Base-by-base conservation (phyloP, 148 eudicot genomes). In the Bassia scoparia region DNA sequence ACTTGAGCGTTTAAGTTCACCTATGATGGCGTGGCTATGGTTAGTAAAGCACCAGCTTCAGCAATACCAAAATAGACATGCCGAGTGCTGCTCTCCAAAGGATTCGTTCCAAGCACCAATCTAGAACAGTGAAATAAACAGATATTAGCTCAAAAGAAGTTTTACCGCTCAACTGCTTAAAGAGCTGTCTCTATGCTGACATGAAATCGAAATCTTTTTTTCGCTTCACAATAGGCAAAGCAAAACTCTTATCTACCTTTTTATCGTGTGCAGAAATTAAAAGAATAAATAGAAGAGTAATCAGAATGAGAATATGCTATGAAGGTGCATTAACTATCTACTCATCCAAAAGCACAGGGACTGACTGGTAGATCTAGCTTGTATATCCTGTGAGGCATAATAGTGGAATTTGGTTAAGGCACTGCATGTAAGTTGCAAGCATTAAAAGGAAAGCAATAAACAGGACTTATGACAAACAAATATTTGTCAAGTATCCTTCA, bases 81-180 rank as follows among this genome's bases (percentile, higher is more conserved):
- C 99, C 99, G 69, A 95, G 88, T 48, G 99, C 99, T 76, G 99
- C 99, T 76, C 99, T 95, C 99, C 61, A 95, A 82, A n/a, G 99
- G 99, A 83, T 95, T 95, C n/a, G 99, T 95, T 61, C 99, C 99
- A 41, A n/a, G 99, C 97, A 67, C 99, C 99, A 60, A 95, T 86
- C 99, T 95, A 80, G 77, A 68, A 63, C 34, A 72, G 70, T 41
- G 52, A 41, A 64, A 59, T 61, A 71, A 71, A 69, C 41, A 70
- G 4, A 3, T 3, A 49, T 80, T 38, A 49, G 53, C 66, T 48
- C 26, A 29, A 30, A 67, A 41, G 7, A 53, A 58, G 34, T 7
- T n/a, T 7, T 17, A 16, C 16, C 13, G 48, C 10, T 50, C n/a
- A n/a, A n/a, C n/a, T n/a, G n/a, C n/a, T 61, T 8, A 41, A 26